These are phyloP conservation scores for Pseudomassariella vexata DNA, from an alignment of 2,329 filamentous ascomycete genomes.

Conservation along the genomic window DNA sequence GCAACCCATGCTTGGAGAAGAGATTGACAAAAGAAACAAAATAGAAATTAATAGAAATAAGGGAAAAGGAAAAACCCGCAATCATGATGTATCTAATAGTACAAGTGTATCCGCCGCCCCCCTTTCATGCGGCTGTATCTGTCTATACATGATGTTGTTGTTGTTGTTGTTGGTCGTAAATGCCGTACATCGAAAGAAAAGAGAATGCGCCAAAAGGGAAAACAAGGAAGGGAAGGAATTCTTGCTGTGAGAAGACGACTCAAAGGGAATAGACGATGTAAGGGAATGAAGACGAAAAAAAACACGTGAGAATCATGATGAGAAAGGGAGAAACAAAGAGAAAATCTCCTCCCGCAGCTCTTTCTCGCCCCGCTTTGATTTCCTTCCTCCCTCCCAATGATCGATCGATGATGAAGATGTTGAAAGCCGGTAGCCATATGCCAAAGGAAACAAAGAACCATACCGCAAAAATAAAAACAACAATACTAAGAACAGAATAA, in stretches of 20 bases:
- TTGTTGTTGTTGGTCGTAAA: background rate
- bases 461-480: slow-evolving; percentile 9
- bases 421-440: background rate
- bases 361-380: too few relatives aligned
- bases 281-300: slow-evolving; percentile 4
- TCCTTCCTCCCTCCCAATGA: too few relatives aligned
- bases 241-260: background rate
- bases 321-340: too few relatives aligned
- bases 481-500: slow-evolving; percentile 5
- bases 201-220: background rate
- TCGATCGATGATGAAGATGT: background rate
- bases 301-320: too few relatives aligned
- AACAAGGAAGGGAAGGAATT: background rate
- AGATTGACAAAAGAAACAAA: too few relatives aligned
- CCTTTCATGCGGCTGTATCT: slow-evolving; percentile 6
- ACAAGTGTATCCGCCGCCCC: slow-evolving; percentile 4
- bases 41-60: slow-evolving; percentile 6
- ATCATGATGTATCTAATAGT: slow-evolving; percentile 5
- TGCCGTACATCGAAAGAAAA: background rate
- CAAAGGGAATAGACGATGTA: background rate
- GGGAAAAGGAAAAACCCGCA: slow-evolving; percentile 5
- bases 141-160: slow-evolving; percentile 1
- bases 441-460: slow-evolving; percentile 8
- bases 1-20: too few relatives aligned
- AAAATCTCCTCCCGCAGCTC: too few relatives aligned